Evolutionary conservation across 352 stramenopile genomes (phyloP), one percentile per base, ranked within the genome.

Genomic region (Phytopythium mirpurense): DNA sequence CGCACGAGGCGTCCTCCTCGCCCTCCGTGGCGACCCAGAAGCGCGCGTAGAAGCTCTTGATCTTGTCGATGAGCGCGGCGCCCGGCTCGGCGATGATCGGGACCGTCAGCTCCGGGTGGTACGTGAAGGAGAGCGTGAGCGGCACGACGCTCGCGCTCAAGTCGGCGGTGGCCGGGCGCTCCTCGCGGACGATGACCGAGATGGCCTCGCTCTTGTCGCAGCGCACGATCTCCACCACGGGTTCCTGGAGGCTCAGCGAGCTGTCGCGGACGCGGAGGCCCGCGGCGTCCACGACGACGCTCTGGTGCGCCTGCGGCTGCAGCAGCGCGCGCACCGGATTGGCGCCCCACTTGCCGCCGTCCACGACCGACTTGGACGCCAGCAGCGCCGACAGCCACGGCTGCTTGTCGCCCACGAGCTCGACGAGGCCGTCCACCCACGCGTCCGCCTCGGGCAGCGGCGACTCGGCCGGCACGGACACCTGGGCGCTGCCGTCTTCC

Each of bases 11-110:
- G 11, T 74, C 70, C 36, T 90, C 76, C 24, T 84, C 67, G 14
- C 69, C 68, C 14, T 86, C 56, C 35, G 83, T 69, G 12, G 78
- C 79, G 26, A 90, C 65, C 70, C 80, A 90, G 65, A 91, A 89
- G 26, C 71, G 72, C 35, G 81, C 78, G 59, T 90, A 93, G 55
- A 91, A 92, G 9, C 54, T 47, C 63, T 90, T 90, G 19, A 90
- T 77, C 42, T 78, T 77, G 31, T 79, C 69, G 19, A 82, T 64
- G 21, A 65, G 68, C n/a, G 62, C 63, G 18, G 54, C 62, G 26
- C 65, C 65, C 4, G 44, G 27, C 37, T 83, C 65, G 18, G 72
- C 54, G 46, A 81, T 70, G 55, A 91, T 80, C 12, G 77, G 72
- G 43, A 63, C 77, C 7, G 72, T 59, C 27, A 83, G 32, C 23